Percentiles rank a stretch among this genome's conserved stretches.
Evolutionary conservation across 495 filamentous ascomycete species (phyloP).

Genomic region (Saxophila tyrrhenica): DNA sequence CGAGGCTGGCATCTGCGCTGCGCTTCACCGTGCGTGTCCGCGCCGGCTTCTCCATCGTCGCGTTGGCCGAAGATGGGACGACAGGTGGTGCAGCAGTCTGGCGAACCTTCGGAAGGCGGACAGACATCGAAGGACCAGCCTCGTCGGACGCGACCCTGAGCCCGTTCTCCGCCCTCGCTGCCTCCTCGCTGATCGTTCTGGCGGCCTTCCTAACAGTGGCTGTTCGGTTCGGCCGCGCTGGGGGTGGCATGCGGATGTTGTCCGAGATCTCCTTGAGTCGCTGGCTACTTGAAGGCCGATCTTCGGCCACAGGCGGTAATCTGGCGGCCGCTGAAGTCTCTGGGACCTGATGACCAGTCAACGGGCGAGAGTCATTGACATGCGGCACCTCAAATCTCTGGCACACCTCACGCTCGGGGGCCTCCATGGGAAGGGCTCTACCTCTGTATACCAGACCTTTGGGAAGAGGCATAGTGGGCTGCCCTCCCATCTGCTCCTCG

Average conservation of each 20-base stretch:
- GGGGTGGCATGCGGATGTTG: constrained; percentile 19
- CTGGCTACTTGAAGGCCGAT: constrained; percentile 2
- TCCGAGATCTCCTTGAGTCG: constrained; percentile 15
- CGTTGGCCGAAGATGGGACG: constrained; percentile 6
- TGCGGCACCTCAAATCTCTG: no score
- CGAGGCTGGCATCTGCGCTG: constrained; percentile 18
- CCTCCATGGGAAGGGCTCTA: no score
- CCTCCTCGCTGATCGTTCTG: constrained; percentile 20
- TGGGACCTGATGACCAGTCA: no score
- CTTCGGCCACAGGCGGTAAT: not conserved
- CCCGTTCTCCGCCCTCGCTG: constrained; percentile 6
- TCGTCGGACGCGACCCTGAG: constrained; percentile 11
- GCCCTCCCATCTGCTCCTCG: constrained; percentile 26
- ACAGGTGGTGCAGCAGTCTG: not conserved
- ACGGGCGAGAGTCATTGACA: no score
- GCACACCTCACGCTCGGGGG: no score
- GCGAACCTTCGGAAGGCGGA: constrained; percentile 8
- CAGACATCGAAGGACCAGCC: not conserved
- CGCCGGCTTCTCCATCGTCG: constrained; percentile 6
- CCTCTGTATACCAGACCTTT: constrained; percentile 29
- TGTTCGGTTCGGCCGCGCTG: constrained; percentile 4
- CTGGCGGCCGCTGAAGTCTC: no score
- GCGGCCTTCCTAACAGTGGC: constrained; percentile 10
- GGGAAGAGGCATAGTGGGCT: constrained; percentile 30
- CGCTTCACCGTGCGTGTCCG: constrained; percentile 8